phyloP scores from a whole-genome alignment of 202 grass and related monocot genomes.

The Elaeis oleifera region DNA sequence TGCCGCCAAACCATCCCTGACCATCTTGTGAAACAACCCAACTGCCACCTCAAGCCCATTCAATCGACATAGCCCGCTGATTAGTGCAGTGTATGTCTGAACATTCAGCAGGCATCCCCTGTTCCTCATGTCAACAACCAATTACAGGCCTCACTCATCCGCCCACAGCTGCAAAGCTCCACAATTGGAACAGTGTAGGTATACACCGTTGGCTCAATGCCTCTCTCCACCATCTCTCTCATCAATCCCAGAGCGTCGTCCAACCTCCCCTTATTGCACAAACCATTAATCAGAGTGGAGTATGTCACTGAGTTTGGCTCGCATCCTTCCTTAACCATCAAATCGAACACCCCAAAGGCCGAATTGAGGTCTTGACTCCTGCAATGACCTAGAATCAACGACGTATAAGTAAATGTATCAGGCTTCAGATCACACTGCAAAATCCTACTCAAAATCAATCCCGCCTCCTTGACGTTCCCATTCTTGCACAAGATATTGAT shows the following conservation, averaged over 20 bases:
- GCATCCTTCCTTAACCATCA: conserved; percentile 32
- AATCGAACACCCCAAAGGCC: conserved; percentile 32
- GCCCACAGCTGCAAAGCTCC: conserved; percentile 28
- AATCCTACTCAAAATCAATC: conserved; percentile 36
- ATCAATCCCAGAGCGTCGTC: conserved; percentile 36
- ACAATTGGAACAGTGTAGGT: conserved; percentile 33
- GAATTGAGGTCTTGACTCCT: conserved; percentile 38
- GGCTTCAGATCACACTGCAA: conserved; percentile 32
- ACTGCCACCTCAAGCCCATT: conserved; percentile 35
- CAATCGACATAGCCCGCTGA: conserved; percentile 34
- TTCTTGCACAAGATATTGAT: conserved; percentile 50
- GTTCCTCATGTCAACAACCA: conserved; percentile 37
- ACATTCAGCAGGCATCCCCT: conserved; percentile 35
- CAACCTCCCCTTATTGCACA: conserved; percentile 25
- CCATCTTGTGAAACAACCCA: conserved; percentile 58
- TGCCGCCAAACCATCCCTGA: conserved; percentile 32
- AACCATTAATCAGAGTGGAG: conserved; percentile 31
- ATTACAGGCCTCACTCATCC: conserved; percentile 40
- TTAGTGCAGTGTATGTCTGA: conserved; percentile 44
- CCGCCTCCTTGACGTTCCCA: conserved; percentile 33
- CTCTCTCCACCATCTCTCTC: conserved; percentile 33
- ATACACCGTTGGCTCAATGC: conserved; percentile 26
- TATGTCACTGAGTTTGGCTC: conserved; percentile 41
- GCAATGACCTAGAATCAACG: conserved; percentile 48
- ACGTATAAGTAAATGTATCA: conserved; percentile 43